Evolutionary conservation across 306 rosid genomes (phyloP).

Genomic region (Acmispon strigosus): DNA sequence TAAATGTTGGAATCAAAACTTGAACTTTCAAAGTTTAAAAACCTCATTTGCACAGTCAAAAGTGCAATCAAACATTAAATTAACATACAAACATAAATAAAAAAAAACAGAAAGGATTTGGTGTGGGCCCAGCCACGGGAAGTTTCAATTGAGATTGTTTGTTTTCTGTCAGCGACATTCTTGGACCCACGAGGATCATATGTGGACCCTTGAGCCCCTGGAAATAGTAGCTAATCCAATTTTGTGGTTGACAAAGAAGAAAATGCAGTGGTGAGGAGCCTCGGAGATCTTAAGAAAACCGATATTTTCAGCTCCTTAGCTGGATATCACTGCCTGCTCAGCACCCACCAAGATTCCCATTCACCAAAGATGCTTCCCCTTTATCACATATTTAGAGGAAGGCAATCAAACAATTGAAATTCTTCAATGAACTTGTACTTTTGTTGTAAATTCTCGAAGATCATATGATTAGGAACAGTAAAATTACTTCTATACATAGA

Average conservation of each 20-base stretch:
- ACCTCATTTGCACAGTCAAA: too few relatives aligned
- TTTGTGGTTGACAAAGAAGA: not conserved
- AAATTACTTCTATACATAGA: too few relatives aligned
- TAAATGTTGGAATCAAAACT: too few relatives aligned
- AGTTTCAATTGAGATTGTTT: not conserved
- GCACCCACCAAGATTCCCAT: constrained; percentile 16
- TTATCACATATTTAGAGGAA: not conserved
- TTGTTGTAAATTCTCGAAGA: too few relatives aligned
- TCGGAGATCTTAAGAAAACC: constrained; percentile 30
- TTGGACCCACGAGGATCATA: constrained; percentile 18
- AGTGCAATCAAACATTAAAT: too few relatives aligned
- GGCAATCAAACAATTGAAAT: not conserved
- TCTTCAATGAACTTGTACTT: not conserved
- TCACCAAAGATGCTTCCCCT: not conserved
- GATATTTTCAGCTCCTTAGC: constrained; percentile 16
- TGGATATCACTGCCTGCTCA: constrained; percentile 36
- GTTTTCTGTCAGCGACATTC: not conserved
- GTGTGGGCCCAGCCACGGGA: not conserved
- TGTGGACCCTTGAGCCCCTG: not conserved
- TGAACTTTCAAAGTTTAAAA: too few relatives aligned
- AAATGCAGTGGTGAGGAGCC: constrained; percentile 9
- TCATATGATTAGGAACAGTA: too few relatives aligned
- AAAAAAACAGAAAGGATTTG: too few relatives aligned
- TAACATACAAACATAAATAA: too few relatives aligned
- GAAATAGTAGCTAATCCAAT: not conserved